Evolutionary conservation across 306 rosid species (phyloP).

Genomic region (Potentilla sterilis): DNA sequence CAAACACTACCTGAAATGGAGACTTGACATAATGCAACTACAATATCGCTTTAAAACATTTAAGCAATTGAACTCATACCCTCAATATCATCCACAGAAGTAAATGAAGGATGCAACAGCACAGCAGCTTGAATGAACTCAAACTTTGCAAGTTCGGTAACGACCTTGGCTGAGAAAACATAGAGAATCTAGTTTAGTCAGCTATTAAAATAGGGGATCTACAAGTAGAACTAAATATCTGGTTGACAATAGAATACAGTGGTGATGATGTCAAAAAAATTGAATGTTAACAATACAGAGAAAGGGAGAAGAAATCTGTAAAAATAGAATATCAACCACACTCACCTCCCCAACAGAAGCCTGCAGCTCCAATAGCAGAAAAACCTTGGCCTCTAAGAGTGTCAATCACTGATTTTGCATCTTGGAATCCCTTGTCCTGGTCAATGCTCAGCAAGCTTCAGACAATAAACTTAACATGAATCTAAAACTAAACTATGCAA

Average conservation of each 20-base stretch:
- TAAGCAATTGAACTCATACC: constrained; percentile 35
- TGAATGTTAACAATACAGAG: background rate
- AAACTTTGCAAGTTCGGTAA: constrained; percentile 49
- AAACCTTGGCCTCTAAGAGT: constrained; percentile 49
- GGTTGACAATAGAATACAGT: background rate
- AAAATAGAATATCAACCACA: background rate
- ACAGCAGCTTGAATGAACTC: constrained; percentile 49
- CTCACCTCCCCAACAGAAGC: constrained; percentile 85
- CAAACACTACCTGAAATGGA: background rate
- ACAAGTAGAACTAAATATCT: background rate
- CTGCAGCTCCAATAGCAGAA: constrained; percentile 58
- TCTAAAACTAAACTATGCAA: background rate
- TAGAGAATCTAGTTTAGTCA: background rate
- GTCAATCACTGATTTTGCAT: constrained; percentile 44
- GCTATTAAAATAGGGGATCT: background rate
- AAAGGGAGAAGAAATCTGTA: background rate
- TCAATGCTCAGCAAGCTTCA: background rate
- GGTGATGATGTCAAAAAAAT: background rate
- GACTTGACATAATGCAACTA: background rate
- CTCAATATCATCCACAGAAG: constrained; percentile 54
- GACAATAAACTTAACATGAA: background rate
- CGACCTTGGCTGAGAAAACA: constrained; percentile 55
- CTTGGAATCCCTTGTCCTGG: constrained; percentile 59
- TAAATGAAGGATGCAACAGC: constrained; percentile 58
- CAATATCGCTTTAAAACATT: background rate